phyloP scores from a whole-genome alignment of 345 rosid genomes.

The Moringa oleifera region DNA sequence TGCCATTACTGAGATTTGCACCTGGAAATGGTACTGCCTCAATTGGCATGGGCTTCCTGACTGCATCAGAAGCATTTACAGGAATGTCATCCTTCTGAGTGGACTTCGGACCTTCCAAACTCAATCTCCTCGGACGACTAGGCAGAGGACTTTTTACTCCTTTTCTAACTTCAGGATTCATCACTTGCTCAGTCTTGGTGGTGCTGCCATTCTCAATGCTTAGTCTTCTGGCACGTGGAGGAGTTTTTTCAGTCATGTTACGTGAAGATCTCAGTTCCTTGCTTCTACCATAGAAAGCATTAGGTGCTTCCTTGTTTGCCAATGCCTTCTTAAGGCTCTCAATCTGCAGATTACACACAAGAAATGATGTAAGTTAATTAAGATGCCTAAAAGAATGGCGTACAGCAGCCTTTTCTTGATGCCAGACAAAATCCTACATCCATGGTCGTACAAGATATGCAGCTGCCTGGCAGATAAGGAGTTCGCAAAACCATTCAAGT shows the following conservation, averaged over 20 bases:
- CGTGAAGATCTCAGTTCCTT: slow-evolving; percentile 42
- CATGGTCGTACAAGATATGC: no score
- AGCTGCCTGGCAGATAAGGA: no score
- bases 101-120: slow-evolving; percentile 61
- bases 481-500: no score
- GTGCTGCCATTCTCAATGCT: slow-evolving; percentile 51
- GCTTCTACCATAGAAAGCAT: slow-evolving; percentile 23
- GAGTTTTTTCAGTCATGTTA: slow-evolving; percentile 50
- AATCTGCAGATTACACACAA: slow-evolving; percentile 48
- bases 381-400: no score
- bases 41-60: slow-evolving; percentile 14
- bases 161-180: slow-evolving; percentile 37
- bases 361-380: neutral
- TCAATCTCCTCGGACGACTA: slow-evolving; percentile 46
- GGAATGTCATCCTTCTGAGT: slow-evolving; percentile 30
- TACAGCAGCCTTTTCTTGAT: no score
- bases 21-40: slow-evolving; percentile 27
- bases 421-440: no score
- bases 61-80: slow-evolving; percentile 19
- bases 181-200: slow-evolving; percentile 30
- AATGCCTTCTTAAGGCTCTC: slow-evolving; percentile 79
- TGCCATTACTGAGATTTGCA: slow-evolving; percentile 22
- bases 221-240: slow-evolving; percentile 63
- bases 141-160: slow-evolving; percentile 43
- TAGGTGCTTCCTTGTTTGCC: slow-evolving; percentile 46